phyloP scores from a whole-genome alignment of 768 basidiomycete species.

The Mycena capillaripes region DNA sequence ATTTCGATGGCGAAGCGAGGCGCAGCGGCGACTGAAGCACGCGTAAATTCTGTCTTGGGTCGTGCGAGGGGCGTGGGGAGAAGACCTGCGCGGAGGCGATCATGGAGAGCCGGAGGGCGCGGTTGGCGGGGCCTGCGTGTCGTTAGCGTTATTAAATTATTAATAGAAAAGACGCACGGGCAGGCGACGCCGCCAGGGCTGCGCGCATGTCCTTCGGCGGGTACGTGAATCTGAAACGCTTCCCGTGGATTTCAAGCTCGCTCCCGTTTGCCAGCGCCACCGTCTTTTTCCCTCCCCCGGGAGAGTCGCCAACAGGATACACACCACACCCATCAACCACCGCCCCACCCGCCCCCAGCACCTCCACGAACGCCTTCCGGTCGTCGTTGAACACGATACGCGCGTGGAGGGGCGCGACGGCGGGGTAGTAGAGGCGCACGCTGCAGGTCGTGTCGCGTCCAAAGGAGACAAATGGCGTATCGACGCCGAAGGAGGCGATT shows the following conservation, averaged over 20 bases:
- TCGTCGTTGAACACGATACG: conserved; percentile 77
- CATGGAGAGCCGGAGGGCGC: conserved; percentile 79
- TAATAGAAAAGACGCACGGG: conserved; percentile 50
- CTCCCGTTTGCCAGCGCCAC: conserved; percentile 78
- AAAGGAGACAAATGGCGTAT: conserved; percentile 76
- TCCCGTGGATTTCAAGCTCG: conserved; percentile 76
- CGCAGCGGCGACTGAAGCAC: conserved; percentile 73
- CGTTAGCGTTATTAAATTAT: conserved; percentile 9
- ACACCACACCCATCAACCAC: conserved; percentile 75
- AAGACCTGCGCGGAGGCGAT: conserved; percentile 83
- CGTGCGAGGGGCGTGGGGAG: conserved; percentile 70
- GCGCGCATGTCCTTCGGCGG: conserved; percentile 80
- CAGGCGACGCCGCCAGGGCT: conserved; percentile 63
- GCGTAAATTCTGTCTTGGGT: conserved; percentile 74
- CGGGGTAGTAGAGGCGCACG: conserved; percentile 78
- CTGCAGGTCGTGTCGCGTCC: conserved; percentile 75
- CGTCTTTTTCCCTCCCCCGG: conserved; percentile 52
- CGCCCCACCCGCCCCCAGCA: conserved; percentile 71
- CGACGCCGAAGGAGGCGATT: conserved; percentile 80
- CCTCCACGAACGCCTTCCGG: conserved; percentile 75
- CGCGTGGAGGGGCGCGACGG: conserved; percentile 74
- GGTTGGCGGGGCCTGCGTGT: conserved; percentile 49
- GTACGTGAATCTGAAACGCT: conserved; percentile 80
- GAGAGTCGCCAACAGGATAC: conserved; percentile 56
- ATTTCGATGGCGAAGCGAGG: conserved; percentile 42